Evolutionary conservation across 306 rosid genomes (phyloP).

Genomic region (Prunus mume): DNA sequence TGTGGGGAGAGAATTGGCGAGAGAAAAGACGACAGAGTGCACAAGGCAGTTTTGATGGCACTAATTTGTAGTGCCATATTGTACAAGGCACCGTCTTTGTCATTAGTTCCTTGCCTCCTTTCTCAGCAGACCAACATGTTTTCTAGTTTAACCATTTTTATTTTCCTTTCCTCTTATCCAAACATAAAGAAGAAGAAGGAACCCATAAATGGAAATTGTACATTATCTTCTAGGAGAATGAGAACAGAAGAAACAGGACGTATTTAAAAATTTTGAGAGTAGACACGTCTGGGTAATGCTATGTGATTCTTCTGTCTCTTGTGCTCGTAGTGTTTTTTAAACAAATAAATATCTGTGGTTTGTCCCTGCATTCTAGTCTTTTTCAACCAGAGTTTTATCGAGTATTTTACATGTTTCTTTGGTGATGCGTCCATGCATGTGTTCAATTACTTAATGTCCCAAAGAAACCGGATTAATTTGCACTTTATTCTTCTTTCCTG

Average conservation of each 20-base stretch:
- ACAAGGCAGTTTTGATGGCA: slow-evolving; percentile 69
- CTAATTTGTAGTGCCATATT: slow-evolving; percentile 36
- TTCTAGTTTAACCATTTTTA: slow-evolving; percentile 32
- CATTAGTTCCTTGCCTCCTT: slow-evolving; percentile 25
- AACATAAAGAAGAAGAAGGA: slow-evolving; percentile 16
- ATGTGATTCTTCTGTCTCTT: slow-evolving; percentile 18
- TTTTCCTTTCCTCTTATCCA: background rate
- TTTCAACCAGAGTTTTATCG: background rate
- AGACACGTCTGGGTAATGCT: slow-evolving; percentile 17
- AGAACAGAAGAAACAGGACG: slow-evolving; percentile 19
- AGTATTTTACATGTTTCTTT: background rate
- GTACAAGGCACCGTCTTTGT: slow-evolving; percentile 9
- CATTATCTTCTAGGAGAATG: slow-evolving; percentile 33
- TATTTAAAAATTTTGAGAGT: slow-evolving; percentile 29
- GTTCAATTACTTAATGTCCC: background rate
- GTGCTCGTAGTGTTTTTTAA: background rate
- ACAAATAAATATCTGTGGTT: background rate
- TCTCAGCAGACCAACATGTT: slow-evolving; percentile 21
- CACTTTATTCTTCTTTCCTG: background rate
- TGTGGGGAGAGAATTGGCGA: slow-evolving; percentile 96
- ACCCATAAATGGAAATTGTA: slow-evolving; percentile 26
- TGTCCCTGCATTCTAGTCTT: background rate
- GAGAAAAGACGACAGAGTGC: slow-evolving; percentile 68
- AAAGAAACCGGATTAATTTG: background rate
- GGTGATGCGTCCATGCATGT: background rate